Base-by-base conservation (phyloP, 1,139 yeast genomes). In the Diutina rugosa region DNA sequence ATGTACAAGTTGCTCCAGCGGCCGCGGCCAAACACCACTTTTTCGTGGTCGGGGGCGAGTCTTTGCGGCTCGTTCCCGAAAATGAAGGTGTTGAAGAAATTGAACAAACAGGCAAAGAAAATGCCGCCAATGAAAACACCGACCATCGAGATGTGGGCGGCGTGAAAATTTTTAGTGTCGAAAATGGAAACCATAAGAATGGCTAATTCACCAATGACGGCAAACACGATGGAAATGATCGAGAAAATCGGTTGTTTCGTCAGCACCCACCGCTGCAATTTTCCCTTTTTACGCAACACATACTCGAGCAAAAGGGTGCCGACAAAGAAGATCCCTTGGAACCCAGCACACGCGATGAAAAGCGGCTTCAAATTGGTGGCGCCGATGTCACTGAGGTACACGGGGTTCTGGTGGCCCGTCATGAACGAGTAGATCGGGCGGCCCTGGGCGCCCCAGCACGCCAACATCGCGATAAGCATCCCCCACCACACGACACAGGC, bases 321-420 rank as follows among this genome's bases (percentile, higher is more conserved):
- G 48, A 83, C 83, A 63, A 82, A 88, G 64, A 88, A 84, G 16
- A 88, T 73, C 21, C 90, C 96, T 71, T 89, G 96, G 67, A 84
- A 78, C 0, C 85, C 89, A 2, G 88, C 74, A 65, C 95, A 84
- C n/a, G 87, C 72, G 53, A 90, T 89, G 69, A 90, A 90, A 26
- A 90, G 70, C 1, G 96, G 95, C 65, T 89, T 88, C 56, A 89
- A 72, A 63, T 84, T 84, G 1, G 95, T 87, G 14, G 97, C 96
- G 6, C 91, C 96, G 57, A 90, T 78, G 65, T 90, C 90, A 10
- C 96, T 87, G 55, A 91, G 81, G 69, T 86, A 90, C 6, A 87
- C 84, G 51, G 90, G 87, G 56, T 70, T 68, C 60, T 79, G 82
- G 12, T 69, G 59, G 2, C 69, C 66, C 9, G 59, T 64, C 76